Conservation (phyloP, 2,329 filamentous ascomycete genomes). For the Aspergillus intermedius region DNA sequence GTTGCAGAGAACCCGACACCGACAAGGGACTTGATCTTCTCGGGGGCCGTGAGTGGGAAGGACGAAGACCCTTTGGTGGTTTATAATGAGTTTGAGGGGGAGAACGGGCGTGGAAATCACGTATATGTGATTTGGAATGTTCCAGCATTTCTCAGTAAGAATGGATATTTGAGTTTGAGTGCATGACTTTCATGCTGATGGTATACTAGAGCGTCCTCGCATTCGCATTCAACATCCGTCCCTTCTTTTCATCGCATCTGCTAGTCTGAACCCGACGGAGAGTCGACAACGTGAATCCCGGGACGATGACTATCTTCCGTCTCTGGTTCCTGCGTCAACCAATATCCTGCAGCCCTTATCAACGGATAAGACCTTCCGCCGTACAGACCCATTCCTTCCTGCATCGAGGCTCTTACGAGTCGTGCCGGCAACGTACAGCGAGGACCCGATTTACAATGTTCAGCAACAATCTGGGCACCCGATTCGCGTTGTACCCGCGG, state of each 20-base stretch:
- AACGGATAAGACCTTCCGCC: constrained; percentile 42
- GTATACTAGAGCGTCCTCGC: constrained; percentile 35
- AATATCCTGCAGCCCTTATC: constrained; percentile 54
- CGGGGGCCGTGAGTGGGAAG: constrained; percentile 30
- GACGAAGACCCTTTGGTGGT: constrained; percentile 41
- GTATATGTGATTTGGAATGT: constrained; percentile 42
- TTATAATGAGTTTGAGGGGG: constrained; percentile 37
- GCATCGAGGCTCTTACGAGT: constrained; percentile 53
- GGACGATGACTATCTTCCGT: constrained; percentile 49
- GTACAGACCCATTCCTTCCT: constrained; percentile 49
- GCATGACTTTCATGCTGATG: constrained; percentile 7
- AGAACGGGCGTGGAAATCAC: constrained; percentile 32
- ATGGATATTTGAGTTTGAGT: constrained; percentile 5
- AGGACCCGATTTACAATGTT: constrained; percentile 48
- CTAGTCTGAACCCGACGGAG: constrained; percentile 40
- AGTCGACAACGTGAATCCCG: constrained; percentile 27
- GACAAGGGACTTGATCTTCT: constrained; percentile 39
- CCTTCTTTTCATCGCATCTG: constrained; percentile 48
- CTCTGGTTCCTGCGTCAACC: constrained; percentile 49
- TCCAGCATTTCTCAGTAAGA: constrained; percentile 37
- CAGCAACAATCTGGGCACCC: constrained; percentile 47
- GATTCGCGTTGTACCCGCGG: constrained; percentile 50
- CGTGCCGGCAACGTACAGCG: constrained; percentile 44
- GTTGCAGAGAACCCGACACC: constrained; percentile 34
- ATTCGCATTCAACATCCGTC: constrained; percentile 51